Base-by-base conservation (phyloP, 1,284 basidiomycete genomes). In the Ustilago sp. region DNA sequence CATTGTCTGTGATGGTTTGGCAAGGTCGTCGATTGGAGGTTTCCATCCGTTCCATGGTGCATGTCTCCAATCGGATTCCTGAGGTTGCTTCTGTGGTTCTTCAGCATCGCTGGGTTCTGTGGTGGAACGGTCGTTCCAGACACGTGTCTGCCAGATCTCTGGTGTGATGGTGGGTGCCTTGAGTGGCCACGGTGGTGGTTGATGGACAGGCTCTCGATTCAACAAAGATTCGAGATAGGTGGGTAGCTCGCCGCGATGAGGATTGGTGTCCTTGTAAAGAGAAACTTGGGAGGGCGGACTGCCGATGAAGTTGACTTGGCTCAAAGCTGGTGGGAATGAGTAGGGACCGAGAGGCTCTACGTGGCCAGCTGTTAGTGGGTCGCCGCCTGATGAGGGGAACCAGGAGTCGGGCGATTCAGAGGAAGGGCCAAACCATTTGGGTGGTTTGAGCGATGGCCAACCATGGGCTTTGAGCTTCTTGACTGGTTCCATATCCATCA, bases 211-310 rank as follows among this genome's bases (percentile, higher is more conserved):
- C 4, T 74, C 70, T 11, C 60, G 43, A 9, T 68, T 63, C 17
- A 83, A 64, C 11, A 80, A 11, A 12, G 28, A 17, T 28, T 76
- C 63, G 31, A 79, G 62, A 23, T 64, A 60, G 0, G 64, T 62
- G 1, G 79, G 73, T 9, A 81, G 51, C 55, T 79, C 75, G 43
- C 81, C 81, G 5, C 71, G 72, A 58, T 83, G 81, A 3, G 81
- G 81, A 32, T 83, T 65, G 13, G 59, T 58, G 41, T 76, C 56
- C n/a, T 62, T 59, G 68, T 80, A 80, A 34, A 68, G 56, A 28
- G 61, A 59, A 11, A 59, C 63, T 36, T 71, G 65, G 2, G 69
- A 58, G 19, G 51, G 59, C 0, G 54, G 45, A 8, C 17, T 45
- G 23, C 60, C 64, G 3, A 28, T 45, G 36, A 7, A 55, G 57